Percentiles rank a stretch among this genome's conserved stretches.
phyloP scores from a whole-genome alignment of 352 stramenopile genomes.

The Phytophthora brassicae region DNA sequence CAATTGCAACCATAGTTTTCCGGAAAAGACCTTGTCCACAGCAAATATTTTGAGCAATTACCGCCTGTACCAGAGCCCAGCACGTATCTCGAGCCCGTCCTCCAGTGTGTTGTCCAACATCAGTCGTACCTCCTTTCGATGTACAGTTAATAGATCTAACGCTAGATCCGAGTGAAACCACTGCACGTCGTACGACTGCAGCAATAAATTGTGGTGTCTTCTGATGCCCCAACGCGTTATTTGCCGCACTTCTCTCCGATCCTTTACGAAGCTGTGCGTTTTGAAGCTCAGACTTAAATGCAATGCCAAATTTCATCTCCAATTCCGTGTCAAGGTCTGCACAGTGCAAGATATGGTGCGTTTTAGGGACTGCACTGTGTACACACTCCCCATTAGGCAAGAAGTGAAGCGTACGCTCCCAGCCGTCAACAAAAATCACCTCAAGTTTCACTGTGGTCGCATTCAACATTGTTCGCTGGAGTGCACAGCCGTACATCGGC shows the following conservation, averaged over 20 bases:
- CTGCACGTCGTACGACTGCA: conserved; percentile 22
- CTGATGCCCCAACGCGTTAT: conserved; percentile 37
- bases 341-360: conserved; percentile 31
- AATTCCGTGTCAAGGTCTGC: conserved; percentile 24
- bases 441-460: conserved; percentile 26
- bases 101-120: conserved; percentile 56
- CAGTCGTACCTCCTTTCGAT: conserved; percentile 43
- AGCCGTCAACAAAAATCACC: conserved; percentile 47
- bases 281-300: conserved; percentile 20
- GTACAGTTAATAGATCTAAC: background rate
- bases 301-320: conserved; percentile 8
- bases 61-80: conserved; percentile 50
- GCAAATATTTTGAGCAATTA: conserved; percentile 38
- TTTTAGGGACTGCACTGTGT: conserved; percentile 42
- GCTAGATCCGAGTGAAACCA: conserved; percentile 9
- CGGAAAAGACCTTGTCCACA: conserved; percentile 33
- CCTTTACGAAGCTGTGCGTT: conserved; percentile 31
- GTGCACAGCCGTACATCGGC: conserved; percentile 44
- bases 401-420: conserved; percentile 42
- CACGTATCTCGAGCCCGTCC: conserved; percentile 44
- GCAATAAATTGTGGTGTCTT: conserved; percentile 62
- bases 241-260: conserved; percentile 31
- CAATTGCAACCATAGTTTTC: conserved; percentile 40
- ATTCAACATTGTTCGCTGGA: conserved; percentile 39
- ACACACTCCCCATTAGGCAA: conserved; percentile 27